Evolutionary conservation across 495 filamentous ascomycete species (phyloP), one percentile per base, ranked within the genome.

Genomic region (Chaetomidium leptoderma): DNA sequence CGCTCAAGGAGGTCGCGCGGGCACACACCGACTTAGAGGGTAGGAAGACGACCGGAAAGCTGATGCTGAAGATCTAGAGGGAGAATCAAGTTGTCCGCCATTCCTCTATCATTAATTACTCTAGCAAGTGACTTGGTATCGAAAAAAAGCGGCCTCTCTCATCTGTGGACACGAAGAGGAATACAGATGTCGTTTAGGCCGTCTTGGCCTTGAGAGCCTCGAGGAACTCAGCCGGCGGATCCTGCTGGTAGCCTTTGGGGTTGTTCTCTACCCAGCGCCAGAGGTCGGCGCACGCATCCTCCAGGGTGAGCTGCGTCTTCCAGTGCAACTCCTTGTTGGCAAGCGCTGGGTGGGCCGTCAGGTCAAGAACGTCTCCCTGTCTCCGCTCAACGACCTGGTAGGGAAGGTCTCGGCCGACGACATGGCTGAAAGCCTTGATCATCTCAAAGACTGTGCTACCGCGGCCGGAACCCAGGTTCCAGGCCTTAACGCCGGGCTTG

Each of bases 201-300:
- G 64, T 63, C 53, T 65, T 68, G 3, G 66, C 65, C 66, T 90
- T 85, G 64, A 93, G 69, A 65, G 79, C 78, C 55, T 88, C 86
- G 27, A 97, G 67, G 63, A 98, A 79, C 71, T 88, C 86, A 57
- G 90, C 82, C 30, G 93, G 93, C 21, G 93, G 91, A 61, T 89
- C 75, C 75, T 97, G 92, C 51, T 90, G 80, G 76, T 97, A 97
- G 17, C 93, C 93, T 76, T 90, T 82, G 40, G 93, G 93, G 75
- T 98, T 97, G 75, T 97, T 97, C 72, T 88, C 82, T 23, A 83
- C 82, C 93, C 93, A 98, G 66, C 83, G 86, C 93, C 93, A 98
- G 56, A 98, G 80, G 69, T 97, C 91, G 68, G 85, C 85, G 72
- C 93, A 98, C 11, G 91, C 90, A 68, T 96, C 81, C 76, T 98